These are phyloP conservation scores for Eutypella sp. DNA, from an alignment of 2,329 filamentous ascomycete genomes.

Conservation along the genomic window DNA sequence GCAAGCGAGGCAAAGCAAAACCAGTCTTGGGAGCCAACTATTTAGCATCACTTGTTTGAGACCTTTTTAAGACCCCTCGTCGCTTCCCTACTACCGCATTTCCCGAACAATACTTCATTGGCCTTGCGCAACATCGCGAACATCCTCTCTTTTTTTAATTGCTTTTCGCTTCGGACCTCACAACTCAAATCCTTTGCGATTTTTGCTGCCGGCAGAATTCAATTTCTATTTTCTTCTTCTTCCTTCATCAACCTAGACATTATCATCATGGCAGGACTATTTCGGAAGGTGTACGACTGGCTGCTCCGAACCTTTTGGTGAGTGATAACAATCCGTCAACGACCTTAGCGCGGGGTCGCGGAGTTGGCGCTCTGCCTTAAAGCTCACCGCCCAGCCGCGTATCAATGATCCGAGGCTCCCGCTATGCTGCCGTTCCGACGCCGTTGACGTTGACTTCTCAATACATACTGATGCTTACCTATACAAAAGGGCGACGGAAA, in stretches of 20 bases:
- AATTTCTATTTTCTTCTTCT: conserved; percentile 14
- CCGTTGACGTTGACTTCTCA: conserved; percentile 5
- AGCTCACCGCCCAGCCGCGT: conserved; percentile 18
- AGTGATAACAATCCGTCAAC: conserved; percentile 36
- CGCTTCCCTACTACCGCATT: conserved; percentile 18
- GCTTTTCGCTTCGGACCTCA: conserved; percentile 7
- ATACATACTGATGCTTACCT: conserved; percentile 15
- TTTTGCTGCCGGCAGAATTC: conserved; percentile 5
- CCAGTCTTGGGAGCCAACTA: conserved; percentile 29
- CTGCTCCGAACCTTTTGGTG: conserved; percentile 95
- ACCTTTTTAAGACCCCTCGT: conserved; percentile 21
- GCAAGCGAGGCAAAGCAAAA: conserved; percentile 7
- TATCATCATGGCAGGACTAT: conserved; percentile 79
- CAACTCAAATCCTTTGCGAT: conserved; percentile 8
- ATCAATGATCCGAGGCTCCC: too few relatives aligned
- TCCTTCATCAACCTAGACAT: too few relatives aligned
- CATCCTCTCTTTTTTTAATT: conserved; percentile 23
- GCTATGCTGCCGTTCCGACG: conserved; percentile 11
- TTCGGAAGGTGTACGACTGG: conserved; percentile 97
- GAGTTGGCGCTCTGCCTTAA: conserved; percentile 14
- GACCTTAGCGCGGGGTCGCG: conserved; percentile 21
- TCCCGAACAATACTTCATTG: conserved; percentile 11
- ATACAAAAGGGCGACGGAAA: conserved; percentile 83
- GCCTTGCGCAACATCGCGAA: conserved; percentile 20
- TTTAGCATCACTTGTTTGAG: conserved; percentile 33